phyloP scores from a whole-genome alignment of 768 basidiomycete species.

The Macrolepiota dolichaula region DNA sequence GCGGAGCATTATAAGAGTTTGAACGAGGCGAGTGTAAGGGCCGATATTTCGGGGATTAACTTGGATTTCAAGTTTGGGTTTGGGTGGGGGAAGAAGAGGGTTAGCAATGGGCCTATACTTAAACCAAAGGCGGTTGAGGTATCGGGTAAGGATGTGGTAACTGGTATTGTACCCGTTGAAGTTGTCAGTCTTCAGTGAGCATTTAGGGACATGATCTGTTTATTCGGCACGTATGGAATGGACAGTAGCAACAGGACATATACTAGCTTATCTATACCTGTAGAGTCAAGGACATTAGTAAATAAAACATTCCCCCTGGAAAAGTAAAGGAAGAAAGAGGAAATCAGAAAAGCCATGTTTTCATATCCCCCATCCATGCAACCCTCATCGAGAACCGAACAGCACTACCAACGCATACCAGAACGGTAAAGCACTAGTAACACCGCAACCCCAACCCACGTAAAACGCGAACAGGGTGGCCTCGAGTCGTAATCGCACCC shows the following conservation, averaged over 20 bases:
- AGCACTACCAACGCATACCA: conserved; percentile 48
- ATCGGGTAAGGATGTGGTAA: conserved; percentile 1
- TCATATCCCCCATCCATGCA: conserved; percentile 42
- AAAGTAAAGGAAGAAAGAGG: conserved; percentile 10
- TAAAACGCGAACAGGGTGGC: conserved; percentile 29
- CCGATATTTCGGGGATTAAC: conserved; percentile 10
- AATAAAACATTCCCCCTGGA: not conserved
- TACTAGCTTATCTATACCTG: not conserved
- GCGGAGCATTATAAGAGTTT: conserved; percentile 42
- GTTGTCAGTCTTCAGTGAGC: conserved; percentile 3
- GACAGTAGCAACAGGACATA: not conserved
- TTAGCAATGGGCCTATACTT: not conserved
- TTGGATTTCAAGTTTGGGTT: conserved; percentile 9
- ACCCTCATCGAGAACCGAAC: conserved; percentile 29
- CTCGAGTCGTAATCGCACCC: conserved; percentile 26
- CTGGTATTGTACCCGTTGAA: conserved; percentile 8
- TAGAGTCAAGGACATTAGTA: not conserved
- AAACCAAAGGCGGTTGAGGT: not conserved
- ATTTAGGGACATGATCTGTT: not conserved
- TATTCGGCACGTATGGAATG: not conserved
- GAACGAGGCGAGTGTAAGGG: conserved; percentile 14
- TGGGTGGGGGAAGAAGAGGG: conserved; percentile 9
- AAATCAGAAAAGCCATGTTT: conserved; percentile 68
- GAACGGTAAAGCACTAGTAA: conserved; percentile 29
- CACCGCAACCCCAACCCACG: not conserved